Evolutionary conservation across 352 stramenopile species (phyloP), one percentile per base, ranked within the genome.

Genomic region (Phytophthora uliginosa): DNA sequence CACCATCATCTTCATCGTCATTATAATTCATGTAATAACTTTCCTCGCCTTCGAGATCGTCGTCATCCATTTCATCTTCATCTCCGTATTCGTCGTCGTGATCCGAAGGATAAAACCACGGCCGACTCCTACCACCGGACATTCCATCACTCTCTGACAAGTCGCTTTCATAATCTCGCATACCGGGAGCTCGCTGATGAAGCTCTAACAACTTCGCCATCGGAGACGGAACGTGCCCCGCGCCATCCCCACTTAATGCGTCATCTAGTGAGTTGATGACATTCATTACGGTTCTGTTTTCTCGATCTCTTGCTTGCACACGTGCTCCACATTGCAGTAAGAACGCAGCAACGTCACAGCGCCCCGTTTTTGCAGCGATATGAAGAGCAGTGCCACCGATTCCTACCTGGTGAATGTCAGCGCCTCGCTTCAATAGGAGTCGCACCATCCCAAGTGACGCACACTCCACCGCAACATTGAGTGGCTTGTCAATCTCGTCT

Each of bases 321-420:
- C 83, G 89, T 7, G 89, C 86, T 34, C 89, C 89, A 69, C 88
- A 95, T 61, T 95, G 81, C 40, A 96, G 59, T 2, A 96, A 64
- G 67, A 95, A 92, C 4, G 85, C 86, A 31, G 91, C 82, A 0
- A 95, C 62, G 63, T 95, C 82, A 74, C 89, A 96, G n/a, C 89
- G 85, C 9, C 85, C 83, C 20, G 60, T 69, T 36, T 68, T 67
- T 10, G 83, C 86, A 24, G 88, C 89, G 26, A 92, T 76, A 45
- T 96, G 89, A 6, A 96, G 75, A 24, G 88, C 84, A 12, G 85
- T 93, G 3, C 86, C 88, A 13, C 70, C 71, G 2, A 78, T 68
- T 34, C 85, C 84, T 10, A 78, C 71, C 38, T 89, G 79, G 28
- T 91, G 84, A 22, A 95, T 76, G 52, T 95, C 88, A 24, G 86